Evolutionary conservation across 495 filamentous ascomycete species (phyloP).

Genomic region (Letharia lupina): DNA sequence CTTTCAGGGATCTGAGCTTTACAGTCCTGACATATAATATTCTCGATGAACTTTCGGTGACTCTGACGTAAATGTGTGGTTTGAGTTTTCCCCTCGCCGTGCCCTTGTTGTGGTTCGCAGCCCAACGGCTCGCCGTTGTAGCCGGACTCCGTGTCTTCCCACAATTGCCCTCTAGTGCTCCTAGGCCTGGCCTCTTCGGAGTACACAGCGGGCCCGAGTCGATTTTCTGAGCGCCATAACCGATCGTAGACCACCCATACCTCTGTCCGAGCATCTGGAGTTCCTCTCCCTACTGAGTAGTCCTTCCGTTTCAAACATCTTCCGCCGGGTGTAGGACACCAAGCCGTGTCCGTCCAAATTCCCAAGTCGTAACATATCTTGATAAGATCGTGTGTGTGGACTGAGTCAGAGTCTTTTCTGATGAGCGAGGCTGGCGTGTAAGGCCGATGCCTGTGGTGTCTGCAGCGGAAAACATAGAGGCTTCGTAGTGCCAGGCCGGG

Average conservation of each 20-base stretch:
- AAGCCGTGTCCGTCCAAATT: conserved; percentile 58
- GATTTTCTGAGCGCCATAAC: conserved; percentile 53
- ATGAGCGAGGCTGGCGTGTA: conserved; percentile 48
- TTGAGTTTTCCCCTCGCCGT: conserved; percentile 47
- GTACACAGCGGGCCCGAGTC: conserved; percentile 39
- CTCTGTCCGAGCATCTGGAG: conserved; percentile 41
- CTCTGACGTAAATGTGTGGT: conserved; percentile 49
- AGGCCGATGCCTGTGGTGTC: conserved; percentile 51
- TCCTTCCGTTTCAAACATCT: conserved; percentile 49
- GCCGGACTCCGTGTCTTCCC: conserved; percentile 51
- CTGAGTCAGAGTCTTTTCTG: conserved; percentile 52
- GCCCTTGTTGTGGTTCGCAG: conserved; percentile 34
- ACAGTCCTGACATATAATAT: conserved; percentile 48
- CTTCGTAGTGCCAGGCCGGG: conserved; percentile 45
- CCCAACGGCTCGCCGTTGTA: conserved; percentile 49
- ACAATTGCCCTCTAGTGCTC: conserved; percentile 43
- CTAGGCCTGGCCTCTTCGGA: conserved; percentile 22
- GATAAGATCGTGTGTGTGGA: conserved; percentile 56
- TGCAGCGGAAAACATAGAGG: conserved; percentile 53
- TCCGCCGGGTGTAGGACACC: conserved; percentile 54
- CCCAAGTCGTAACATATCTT: conserved; percentile 51
- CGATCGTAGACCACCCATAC: conserved; percentile 60
- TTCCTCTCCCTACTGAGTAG: conserved; percentile 48
- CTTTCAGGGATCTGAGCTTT: conserved; percentile 44
- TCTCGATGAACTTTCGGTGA: conserved; percentile 45